phyloP scores from a whole-genome alignment of 257 asterid species.

The Forsythia viridissima region DNA sequence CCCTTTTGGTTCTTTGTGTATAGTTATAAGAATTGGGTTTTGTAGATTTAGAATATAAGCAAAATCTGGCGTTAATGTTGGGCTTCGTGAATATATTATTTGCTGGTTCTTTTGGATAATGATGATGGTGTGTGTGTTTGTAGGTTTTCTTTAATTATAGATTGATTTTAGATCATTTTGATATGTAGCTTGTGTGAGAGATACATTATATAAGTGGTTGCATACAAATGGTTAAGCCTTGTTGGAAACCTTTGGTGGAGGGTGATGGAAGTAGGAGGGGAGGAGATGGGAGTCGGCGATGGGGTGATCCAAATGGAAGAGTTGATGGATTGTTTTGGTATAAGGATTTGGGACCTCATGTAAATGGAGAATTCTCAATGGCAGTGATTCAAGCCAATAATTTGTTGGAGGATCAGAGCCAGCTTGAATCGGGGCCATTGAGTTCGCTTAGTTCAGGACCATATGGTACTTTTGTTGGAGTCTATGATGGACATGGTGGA shows the following conservation, averaged over 20 bases:
- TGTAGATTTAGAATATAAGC: conserved; percentile 48
- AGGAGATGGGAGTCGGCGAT: conserved; percentile 35
- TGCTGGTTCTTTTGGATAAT: conserved; percentile 65
- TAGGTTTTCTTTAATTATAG: conserved; percentile 9
- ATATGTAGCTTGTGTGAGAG: conserved; percentile 32
- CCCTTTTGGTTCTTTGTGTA: conserved; percentile 59
- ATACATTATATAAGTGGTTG: conserved; percentile 22
- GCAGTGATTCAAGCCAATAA: conserved; percentile 84
- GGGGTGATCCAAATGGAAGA: conserved; percentile 58
- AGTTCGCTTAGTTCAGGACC: conserved; percentile 73
- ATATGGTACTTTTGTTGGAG: conserved; percentile 83
- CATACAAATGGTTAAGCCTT: conserved; percentile 71
- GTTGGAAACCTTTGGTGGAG: conserved; percentile 80
- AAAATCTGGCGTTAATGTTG: conserved; percentile 47
- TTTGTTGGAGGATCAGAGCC: conserved; percentile 93
- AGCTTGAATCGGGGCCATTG: conserved; percentile 84
- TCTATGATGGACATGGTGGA: conserved; percentile 99
- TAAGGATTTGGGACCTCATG: conserved; percentile 78
- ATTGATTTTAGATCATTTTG: conserved; percentile 19
- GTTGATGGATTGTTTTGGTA: conserved; percentile 86
- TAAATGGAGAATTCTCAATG: conserved; percentile 86
- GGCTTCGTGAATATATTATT: conserved; percentile 40
- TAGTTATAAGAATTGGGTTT: conserved; percentile 45
- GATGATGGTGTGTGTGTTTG: conserved; percentile 8
- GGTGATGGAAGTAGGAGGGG: conserved; percentile 59